Evolutionary conservation across 768 basidiomycete genomes (phyloP), one percentile per base, ranked within the genome.

Genomic region (Termitomyces sp.): DNA sequence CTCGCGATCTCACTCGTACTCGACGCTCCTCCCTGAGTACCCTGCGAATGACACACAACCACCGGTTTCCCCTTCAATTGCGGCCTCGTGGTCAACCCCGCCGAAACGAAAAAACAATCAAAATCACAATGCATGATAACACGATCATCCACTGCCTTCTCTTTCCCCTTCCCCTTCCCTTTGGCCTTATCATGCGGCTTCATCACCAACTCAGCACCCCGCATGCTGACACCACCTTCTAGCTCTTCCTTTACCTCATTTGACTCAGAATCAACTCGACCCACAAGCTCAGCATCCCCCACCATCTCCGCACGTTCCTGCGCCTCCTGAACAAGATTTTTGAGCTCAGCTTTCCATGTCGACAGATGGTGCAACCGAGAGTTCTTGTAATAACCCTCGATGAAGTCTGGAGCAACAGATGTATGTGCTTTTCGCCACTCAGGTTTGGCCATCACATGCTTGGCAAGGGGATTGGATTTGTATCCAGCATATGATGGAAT

Each of bases 1-100:
- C 91, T 93, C 0, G 97, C 94, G 60, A 99, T 90, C 70, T 98
- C 96, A 62, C 93, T 96, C 35, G 95, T 98, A 55, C 90, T 93
- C 10, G 85, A 81, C 24, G 70, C 73, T 7, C 88, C 88, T 3
- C 87, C 90, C 61, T 86, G 85, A 2, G 68, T 72, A 0, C 87
- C 87, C 65, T 93, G 92, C 8, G 94, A 93, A 71, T 99, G 97
- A 66, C 97, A 99, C 0, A 99, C 97, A 0, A 96, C 94, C 9
- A 89, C 86, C 0, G 97, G 92, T 68, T 90, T 92, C 1, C 94
- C 94, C 54, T 83, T 83, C 46, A 97, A 71, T 58, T 96, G 82
- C 0, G 93, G 92, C 2, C 94, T 78, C 57, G 79, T 84, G 2
- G 91, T 77, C 52, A 95, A 72, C 0, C 94, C 92, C n/a, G 88